Conservation (phyloP, 1,284 basidiomycete species). For the Leccinum griseonigrum region DNA sequence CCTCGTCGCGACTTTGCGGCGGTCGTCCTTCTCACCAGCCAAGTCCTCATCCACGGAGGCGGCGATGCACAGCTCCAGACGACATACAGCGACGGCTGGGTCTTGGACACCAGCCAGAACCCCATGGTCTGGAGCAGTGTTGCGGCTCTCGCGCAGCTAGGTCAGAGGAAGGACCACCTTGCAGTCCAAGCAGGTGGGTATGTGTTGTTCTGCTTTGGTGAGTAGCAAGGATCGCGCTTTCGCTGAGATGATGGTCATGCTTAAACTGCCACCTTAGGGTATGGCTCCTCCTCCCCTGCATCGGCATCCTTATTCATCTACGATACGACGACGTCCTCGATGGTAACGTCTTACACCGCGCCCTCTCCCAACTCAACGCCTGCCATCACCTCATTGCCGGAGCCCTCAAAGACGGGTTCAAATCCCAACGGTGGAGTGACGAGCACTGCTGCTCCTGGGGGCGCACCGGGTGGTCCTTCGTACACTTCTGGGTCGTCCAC, state of each 20-base stretch:
- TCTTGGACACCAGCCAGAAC: slow-evolving; percentile 58
- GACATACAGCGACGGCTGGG: slow-evolving; percentile 71
- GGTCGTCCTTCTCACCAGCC: slow-evolving; percentile 49
- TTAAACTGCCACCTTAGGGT: slow-evolving; percentile 46
- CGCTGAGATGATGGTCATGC: background rate
- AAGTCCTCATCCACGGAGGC: slow-evolving; percentile 76
- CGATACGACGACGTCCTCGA: slow-evolving; percentile 39
- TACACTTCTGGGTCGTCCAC: slow-evolving; percentile 10
- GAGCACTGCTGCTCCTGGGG: background rate
- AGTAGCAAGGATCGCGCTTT: slow-evolving; percentile 26
- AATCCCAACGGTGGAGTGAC: slow-evolving; percentile 13
- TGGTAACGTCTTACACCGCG: slow-evolving; percentile 32
- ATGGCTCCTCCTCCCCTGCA: slow-evolving; percentile 42
- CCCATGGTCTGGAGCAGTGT: slow-evolving; percentile 58
- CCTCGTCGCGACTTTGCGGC: slow-evolving; percentile 71
- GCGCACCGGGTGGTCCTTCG: slow-evolving; percentile 9
- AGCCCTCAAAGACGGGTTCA: slow-evolving; percentile 22
- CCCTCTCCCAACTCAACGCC: slow-evolving; percentile 25
- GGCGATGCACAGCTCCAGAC: slow-evolving; percentile 55
- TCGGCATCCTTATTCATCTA: slow-evolving; percentile 53
- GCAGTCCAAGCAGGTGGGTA: slow-evolving; percentile 61
- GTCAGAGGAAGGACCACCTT: slow-evolving; percentile 68
- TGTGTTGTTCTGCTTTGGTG: slow-evolving; percentile 79
- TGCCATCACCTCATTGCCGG: slow-evolving; percentile 27
- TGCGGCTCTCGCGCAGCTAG: slow-evolving; percentile 51